Evolutionary conservation across 768 basidiomycete species (phyloP), one percentile per base, ranked within the genome.

Genomic region (Lenzites betulinus): DNA sequence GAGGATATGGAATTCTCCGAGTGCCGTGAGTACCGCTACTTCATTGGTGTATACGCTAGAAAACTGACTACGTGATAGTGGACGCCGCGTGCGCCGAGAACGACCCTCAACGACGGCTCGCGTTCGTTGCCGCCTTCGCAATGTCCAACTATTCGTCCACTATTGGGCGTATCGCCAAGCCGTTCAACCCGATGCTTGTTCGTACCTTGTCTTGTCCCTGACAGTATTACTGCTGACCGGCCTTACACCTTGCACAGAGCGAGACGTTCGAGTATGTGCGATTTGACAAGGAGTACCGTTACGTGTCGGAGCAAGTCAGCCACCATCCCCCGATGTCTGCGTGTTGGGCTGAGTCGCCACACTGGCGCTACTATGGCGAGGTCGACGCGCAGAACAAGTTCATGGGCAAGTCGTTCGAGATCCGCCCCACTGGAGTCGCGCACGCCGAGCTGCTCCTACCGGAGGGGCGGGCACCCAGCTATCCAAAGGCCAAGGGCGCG

Each of bases 1-100:
- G 95, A 98, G 75, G 95, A 98, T 74, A 96, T 96, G 93, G 95
- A 97, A 73, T 97, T 95, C 74, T 88, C 92, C 0, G 93, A 94
- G 66, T 96, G 93, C 69, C 76, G 90, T 92, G 67, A 78, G 91
- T 83, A 13, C 39, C 18, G 12, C 16, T 41, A 46, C 22, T 38
- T 12, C 36, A 11, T 16, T 9, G 15, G 2, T 13, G 16, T 1
- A 5, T 8, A 23, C 11, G 23, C 12, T 2, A 8, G n/a, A 20
- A 2, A 23, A 12, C 46, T 59, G 26, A 44, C 22, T 7, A 1
- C 23, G 3, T 18, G 43, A 13, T 59, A 93, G 90, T 98, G 68
- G 94, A 97, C 66, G 88, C 90, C 7, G 95, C 95, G 25, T 85
- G 84, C 8, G 79, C 77, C 43, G 91, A 95, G 69, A 70, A 70